Evolutionary conservation across 169 alveolate genomes (phyloP).

Genomic region (Cryptosporidium sp.): DNA sequence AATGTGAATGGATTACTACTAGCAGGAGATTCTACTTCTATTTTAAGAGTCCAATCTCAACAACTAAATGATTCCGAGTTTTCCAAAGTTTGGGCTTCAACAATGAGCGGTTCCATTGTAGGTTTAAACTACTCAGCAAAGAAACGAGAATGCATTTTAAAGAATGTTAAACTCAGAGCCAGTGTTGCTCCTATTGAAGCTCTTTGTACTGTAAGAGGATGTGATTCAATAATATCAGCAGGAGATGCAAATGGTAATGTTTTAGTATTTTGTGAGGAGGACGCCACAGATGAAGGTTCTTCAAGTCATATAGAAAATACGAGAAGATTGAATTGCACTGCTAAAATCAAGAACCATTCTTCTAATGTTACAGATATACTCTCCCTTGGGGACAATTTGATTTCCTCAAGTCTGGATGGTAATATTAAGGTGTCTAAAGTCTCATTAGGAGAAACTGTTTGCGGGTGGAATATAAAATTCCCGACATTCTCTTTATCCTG

Average conservation of each 20-base stretch:
- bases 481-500: conserved; percentile 37
- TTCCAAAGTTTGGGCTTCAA: conserved; percentile 70
- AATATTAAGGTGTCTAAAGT: conserved; percentile 26
- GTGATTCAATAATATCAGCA: conserved; percentile 32
- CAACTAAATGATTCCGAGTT: conserved; percentile 51
- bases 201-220: conserved; percentile 31
- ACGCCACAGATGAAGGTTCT: background rate
- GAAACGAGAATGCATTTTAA: conserved; percentile 3
- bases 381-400: conserved; percentile 32
- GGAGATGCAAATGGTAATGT: conserved; percentile 62
- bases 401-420: conserved; percentile 72
- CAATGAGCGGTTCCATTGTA: conserved; percentile 49
- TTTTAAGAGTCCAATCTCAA: conserved; percentile 35
- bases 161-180: conserved; percentile 6
- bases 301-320: background rate
- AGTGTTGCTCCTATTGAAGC: conserved; percentile 62
- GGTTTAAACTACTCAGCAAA: conserved; percentile 27
- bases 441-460: conserved; percentile 28
- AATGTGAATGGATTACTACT: conserved; percentile 4
- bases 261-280: conserved; percentile 12
- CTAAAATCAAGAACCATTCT: conserved; percentile 21
- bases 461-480: conserved; percentile 55
- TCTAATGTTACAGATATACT: conserved; percentile 45
- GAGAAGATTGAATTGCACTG: background rate
- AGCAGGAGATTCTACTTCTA: conserved; percentile 23